These are phyloP conservation scores for Rhodotorula mucilaginosa DNA, from an alignment of 1,284 basidiomycete genomes.

Conservation along the genomic window DNA sequence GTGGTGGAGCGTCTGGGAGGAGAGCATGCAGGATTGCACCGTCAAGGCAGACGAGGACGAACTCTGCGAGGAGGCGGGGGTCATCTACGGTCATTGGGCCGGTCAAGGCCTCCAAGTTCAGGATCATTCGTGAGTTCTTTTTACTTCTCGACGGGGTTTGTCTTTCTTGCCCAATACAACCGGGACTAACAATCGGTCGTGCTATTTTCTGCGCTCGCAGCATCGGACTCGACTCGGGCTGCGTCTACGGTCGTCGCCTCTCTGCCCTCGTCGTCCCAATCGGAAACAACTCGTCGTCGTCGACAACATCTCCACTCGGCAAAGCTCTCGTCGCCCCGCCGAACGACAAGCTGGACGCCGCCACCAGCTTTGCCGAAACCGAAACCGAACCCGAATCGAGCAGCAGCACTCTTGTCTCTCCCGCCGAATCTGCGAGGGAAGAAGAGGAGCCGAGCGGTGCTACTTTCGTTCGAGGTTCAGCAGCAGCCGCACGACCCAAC, in stretches of 20 bases:
- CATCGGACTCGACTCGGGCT: slow-evolving; percentile 42
- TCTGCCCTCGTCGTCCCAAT: slow-evolving; percentile 39
- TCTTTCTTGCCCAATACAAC: not conserved
- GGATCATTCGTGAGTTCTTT: slow-evolving; percentile 28
- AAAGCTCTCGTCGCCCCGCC: not conserved
- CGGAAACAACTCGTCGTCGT: not conserved
- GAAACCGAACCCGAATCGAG: not conserved
- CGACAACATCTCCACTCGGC: not conserved
- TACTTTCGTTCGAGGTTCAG: no score
- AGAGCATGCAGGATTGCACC: slow-evolving; percentile 34
- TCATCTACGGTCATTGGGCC: slow-evolving; percentile 44
- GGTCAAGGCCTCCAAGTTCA: slow-evolving; percentile 38
- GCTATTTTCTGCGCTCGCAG: not conserved
- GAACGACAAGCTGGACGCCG: not conserved
- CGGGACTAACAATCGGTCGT: not conserved
- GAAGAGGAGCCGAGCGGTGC: not conserved
- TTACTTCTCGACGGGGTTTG: not conserved
- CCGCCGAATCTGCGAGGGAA: not conserved
- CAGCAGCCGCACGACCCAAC: not conserved
- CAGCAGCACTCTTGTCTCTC: no score
- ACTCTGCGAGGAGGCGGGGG: slow-evolving; percentile 32
- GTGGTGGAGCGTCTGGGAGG: slow-evolving; percentile 43
- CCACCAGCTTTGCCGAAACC: not conserved
- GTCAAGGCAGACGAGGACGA: slow-evolving; percentile 10
- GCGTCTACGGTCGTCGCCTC: slow-evolving; percentile 41